A percentile compares a stretch with the other conserved stretches of the same genome.
Evolutionary conservation across 2,329 filamentous ascomycete species (phyloP).

Genomic region (Diaporthe ampelina): DNA sequence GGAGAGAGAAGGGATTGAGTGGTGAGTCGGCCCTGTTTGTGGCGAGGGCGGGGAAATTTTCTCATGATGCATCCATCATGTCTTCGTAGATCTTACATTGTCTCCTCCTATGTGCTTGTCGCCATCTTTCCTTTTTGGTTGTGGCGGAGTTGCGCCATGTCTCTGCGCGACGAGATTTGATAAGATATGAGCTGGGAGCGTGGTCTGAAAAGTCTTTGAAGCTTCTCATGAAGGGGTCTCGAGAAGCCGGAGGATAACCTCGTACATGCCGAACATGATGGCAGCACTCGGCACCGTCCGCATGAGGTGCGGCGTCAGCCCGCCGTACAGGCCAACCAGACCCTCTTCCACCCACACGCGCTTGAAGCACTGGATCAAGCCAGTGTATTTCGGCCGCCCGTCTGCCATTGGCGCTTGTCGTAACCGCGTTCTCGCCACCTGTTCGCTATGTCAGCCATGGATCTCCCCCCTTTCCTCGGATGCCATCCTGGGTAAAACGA

Average conservation of each 20-base stretch:
- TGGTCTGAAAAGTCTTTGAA: neutral
- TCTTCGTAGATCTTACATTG: constrained; percentile 34
- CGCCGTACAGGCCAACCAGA: constrained; percentile 87
- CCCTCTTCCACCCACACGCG: constrained; percentile 91
- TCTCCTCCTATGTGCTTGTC: neutral
- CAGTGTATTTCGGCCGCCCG: constrained; percentile 86
- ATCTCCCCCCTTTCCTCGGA: neutral
- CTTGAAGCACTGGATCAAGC: constrained; percentile 89
- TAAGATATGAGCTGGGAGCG: neutral
- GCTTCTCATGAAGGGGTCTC: constrained; percentile 46
- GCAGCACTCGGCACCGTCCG: constrained; percentile 92
- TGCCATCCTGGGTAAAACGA: constrained; percentile 44
- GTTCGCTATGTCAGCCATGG: constrained; percentile 35
- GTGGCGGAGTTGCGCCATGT: neutral
- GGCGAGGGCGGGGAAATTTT: neutral
- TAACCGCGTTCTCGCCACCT: constrained; percentile 86
- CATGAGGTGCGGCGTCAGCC: constrained; percentile 91
- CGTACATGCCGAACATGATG: constrained; percentile 96
- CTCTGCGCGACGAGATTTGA: neutral
- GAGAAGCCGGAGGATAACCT: constrained; percentile 67
- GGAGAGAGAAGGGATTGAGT: constrained; percentile 24
- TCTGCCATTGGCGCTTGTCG: constrained; percentile 84
- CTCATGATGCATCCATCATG: constrained; percentile 8
- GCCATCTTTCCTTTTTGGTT: neutral
- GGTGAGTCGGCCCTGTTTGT: neutral